Evolutionary conservation across 306 rosid species (phyloP), one percentile per base, ranked within the genome.

Genomic region (Cucumis hystrix): DNA sequence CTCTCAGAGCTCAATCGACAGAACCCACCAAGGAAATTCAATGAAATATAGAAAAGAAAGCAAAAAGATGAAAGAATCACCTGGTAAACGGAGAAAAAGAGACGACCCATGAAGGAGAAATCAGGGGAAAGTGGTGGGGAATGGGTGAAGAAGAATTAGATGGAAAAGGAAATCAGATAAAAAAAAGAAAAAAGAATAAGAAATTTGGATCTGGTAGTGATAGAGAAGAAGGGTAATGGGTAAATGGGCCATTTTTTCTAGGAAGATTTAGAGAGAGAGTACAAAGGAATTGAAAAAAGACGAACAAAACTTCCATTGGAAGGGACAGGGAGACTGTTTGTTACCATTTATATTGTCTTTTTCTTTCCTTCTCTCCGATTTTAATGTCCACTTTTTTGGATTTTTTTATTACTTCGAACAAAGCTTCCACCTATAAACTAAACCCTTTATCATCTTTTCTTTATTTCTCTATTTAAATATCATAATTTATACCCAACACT

Each of bases 201-300:
- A 51, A 25, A 23, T 28, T 72, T 51, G 76, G 76, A 71, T 71
- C 76, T 71, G 76, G 23, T 25, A 9, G 39, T 1, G 57, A 52
- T 16, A n/a, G 14, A 47, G 57, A 52, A 52, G 57, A 47, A 47
- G 54, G 16, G 5, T 13, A 1, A 47, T 47, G 54, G 57, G 20
- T 2, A 17, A 17, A 52, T 41, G 75, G 75, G 75, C 58, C 75
- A 70, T 70, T 45, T 70, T 43, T 21, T 43, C 58, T 6, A 49
- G 58, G 58, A 70, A 70, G 76, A 71, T 71, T 45, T 47, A 71
- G 58, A 70, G 75, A 70, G 75, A 70, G 75, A n/a, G 69, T 14
- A 9, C 0, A 7, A 69, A 47, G 57, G n/a, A 49, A 49, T 16
- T 72, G 23, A 6, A 72, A 72, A 28, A 37, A 51, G 61, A 72